These are phyloP conservation scores for Eurotiales sp. DNA, from an alignment of 2,329 filamentous ascomycete genomes.

Conservation along the genomic window DNA sequence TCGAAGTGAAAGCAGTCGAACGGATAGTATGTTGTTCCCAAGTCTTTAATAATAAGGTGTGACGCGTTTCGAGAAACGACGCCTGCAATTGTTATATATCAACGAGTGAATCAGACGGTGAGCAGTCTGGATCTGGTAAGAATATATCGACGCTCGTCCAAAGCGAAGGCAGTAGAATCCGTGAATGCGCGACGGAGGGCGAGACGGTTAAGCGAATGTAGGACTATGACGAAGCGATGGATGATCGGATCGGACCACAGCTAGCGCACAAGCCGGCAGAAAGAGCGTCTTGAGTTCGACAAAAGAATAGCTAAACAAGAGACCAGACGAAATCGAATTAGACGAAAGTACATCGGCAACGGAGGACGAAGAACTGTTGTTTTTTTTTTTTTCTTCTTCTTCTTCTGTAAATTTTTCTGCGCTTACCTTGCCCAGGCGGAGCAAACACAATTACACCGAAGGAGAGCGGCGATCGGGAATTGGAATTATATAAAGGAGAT, in stretches of 20 bases:
- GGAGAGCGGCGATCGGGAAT: constrained; percentile 14
- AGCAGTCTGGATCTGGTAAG: neutral
- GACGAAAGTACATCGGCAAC: neutral
- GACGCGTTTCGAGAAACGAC: neutral
- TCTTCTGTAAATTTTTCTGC: too few relatives aligned
- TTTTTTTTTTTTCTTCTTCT: constrained; percentile 6
- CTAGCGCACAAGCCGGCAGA: constrained; percentile 2
- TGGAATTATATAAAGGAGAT: constrained; percentile 10
- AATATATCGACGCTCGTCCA: constrained; percentile 1
- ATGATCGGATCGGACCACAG: constrained; percentile 1
- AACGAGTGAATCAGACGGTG: neutral
- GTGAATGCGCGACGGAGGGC: constrained; percentile 1
- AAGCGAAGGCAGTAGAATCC: neutral
- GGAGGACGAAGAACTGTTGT: neutral
- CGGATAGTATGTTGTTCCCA: neutral
- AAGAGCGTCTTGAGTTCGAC: constrained; percentile 2
- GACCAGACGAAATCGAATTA: neutral
- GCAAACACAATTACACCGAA: constrained; percentile 14
- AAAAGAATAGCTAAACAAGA: neutral
- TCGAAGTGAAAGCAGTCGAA: neutral
- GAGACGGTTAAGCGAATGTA: constrained; percentile 1
- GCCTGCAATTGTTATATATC: neutral
- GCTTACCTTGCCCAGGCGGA: constrained; percentile 5
- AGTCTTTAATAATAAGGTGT: neutral
- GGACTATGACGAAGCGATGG: constrained; percentile 2